Conservation (phyloP, 768 basidiomycete species). For the Tricholoma bakamatsutake region DNA sequence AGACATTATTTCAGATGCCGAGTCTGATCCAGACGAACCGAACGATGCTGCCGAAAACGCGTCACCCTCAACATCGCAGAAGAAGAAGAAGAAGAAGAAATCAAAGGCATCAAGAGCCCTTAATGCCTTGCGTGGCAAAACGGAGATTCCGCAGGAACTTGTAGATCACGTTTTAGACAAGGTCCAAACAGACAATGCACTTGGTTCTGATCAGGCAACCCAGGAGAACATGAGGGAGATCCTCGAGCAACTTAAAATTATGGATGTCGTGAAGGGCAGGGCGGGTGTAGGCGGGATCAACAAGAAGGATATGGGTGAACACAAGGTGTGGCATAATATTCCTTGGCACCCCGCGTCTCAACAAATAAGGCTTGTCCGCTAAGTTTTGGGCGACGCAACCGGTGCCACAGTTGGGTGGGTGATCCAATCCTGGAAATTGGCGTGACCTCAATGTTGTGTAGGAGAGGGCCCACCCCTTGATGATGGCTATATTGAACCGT, state of each 20-base stretch:
- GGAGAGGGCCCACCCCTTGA: constrained; percentile 58
- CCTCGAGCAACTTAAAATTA: constrained; percentile 73
- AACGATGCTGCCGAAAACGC: constrained; percentile 10
- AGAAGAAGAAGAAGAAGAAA: constrained; percentile 90
- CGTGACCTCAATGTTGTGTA: constrained; percentile 19
- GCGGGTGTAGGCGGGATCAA: constrained; percentile 68
- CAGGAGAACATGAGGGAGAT: constrained; percentile 63
- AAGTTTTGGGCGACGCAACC: constrained; percentile 99
- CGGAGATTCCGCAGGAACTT: constrained; percentile 52
- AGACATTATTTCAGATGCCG: constrained; percentile 19
- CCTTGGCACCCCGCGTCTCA: constrained; percentile 1
- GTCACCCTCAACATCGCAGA: constrained; percentile 42
- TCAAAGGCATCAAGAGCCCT: constrained; percentile 57
- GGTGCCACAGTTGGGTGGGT: constrained; percentile 78
- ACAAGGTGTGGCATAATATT: constrained; percentile 56
- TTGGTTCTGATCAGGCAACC: constrained; percentile 40
- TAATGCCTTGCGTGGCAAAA: constrained; percentile 41
- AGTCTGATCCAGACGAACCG: constrained; percentile 22
- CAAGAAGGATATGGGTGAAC: constrained; percentile 78
- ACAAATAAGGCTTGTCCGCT: constrained; percentile 3
- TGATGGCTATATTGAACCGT: constrained; percentile 88
- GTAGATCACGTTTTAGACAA: constrained; percentile 63
- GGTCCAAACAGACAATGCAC: constrained; percentile 55
- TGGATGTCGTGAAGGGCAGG: constrained; percentile 83
- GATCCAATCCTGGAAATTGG: background rate